Conservation (phyloP, 1,284 basidiomycete species). For the Moniliella sp. region DNA sequence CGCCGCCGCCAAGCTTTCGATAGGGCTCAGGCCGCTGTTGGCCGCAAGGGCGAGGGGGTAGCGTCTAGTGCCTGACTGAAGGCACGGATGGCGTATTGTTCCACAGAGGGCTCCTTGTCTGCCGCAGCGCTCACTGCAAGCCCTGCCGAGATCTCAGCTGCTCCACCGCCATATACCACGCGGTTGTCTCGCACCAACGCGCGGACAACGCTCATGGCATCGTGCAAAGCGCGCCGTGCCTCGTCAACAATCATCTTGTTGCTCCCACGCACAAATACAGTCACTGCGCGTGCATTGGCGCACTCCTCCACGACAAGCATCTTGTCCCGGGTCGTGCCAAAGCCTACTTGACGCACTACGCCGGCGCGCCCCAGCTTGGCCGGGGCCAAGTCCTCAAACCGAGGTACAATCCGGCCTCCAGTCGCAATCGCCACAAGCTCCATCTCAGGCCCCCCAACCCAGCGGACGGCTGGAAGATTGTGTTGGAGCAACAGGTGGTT, state of each 20-base stretch:
- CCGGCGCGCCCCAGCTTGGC: conserved; percentile 84
- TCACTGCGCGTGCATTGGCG: conserved; percentile 84
- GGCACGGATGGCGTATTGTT: conserved; percentile 98
- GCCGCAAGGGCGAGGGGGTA: conserved; percentile 78
- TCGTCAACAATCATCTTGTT: conserved; percentile 71
- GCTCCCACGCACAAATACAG: conserved; percentile 83
- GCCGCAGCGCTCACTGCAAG: conserved; percentile 80
- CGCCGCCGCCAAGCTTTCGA: conserved; percentile 81
- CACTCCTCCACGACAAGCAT: conserved; percentile 98
- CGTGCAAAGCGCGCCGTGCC: conserved; percentile 85
- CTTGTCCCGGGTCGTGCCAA: conserved; percentile 91
- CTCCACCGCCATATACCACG: conserved; percentile 90
- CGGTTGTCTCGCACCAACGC: conserved; percentile 90
- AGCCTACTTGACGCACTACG: conserved; percentile 72
- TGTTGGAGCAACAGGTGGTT: conserved; percentile 96
- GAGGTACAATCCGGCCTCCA: conserved; percentile 86
- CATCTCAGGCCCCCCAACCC: conserved; percentile 97
- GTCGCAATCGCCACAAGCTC: conserved; percentile 98
- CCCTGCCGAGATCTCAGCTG: conserved; percentile 83
- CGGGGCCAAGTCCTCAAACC: conserved; percentile 78
- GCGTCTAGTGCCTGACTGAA: conserved; percentile 83
- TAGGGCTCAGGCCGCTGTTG: conserved; percentile 85
- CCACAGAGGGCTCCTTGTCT: conserved; percentile 55
- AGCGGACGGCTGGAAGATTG: conserved; percentile 83
- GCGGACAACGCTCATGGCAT: conserved; percentile 87